Base-by-base conservation (phyloP, 192 early-diverging fungal genomes). In the Gigaspora rosea region DNA sequence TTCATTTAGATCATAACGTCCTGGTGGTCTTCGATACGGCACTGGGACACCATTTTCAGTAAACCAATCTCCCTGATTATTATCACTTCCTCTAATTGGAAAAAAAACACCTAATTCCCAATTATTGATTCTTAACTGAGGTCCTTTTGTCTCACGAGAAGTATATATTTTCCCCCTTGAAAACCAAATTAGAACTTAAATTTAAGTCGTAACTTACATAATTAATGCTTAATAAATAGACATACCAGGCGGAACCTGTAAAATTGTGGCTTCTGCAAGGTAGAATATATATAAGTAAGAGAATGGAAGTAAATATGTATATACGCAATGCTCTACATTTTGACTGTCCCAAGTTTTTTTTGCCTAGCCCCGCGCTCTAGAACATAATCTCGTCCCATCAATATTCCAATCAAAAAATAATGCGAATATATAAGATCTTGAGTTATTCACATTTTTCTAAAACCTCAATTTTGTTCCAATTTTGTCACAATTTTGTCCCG, bases 41-140 rank as follows among this genome's bases (percentile, higher is more conserved):
- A 72, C 54, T 12, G 71, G 71, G 27, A 72, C 49, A 18, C 71
- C 71, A 72, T 57, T 20, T 7, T 54, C 33, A 15, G 20, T 18
- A 36, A 72, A 54, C 71, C 71, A 57, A 72, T 72, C 71, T 8
- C 15, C 18, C 16, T 16, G 27, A 18, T 57, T 52, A 16, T 33
- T 15, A 10, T 3, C 27, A 35, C 33, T 72, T 16, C 32, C 15
- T 56, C 54, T 33, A 15, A 72, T 56, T 41, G 71, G 52, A 32
- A 72, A 35, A 16, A 72, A 18, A 13, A 72, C 50, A 15, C 71
- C 71, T 7, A 72, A 57, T 72, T 72, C 71, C 71, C 71, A 72
- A 72, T 72, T 72, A n/a, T 56, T 52, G 18, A 72, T 72, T 56
- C 27, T 72, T 36, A 72, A 41, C 13, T 72, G 71, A 47, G 8